Percentiles rank a stretch among this genome's conserved stretches.
Evolutionary conservation across 1,284 basidiomycete species (phyloP).

Genomic region (Boletellus sp.): DNA sequence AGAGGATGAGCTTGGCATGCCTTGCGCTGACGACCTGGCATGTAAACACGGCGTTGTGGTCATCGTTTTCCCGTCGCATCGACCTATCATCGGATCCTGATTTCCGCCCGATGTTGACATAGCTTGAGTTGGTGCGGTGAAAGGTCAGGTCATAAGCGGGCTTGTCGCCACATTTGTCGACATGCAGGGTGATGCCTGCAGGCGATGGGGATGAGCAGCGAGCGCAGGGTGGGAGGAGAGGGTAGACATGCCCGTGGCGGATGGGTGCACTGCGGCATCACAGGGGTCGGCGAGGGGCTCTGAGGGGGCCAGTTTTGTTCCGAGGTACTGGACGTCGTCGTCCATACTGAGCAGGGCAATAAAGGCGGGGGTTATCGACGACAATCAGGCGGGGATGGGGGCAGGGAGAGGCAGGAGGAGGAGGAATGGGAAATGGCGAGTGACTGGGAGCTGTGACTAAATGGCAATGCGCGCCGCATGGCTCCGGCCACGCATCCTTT

Average conservation of each 20-base stretch:
- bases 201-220: constrained; percentile 10
- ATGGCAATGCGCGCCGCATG: constrained; percentile 31
- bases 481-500: constrained; percentile 22
- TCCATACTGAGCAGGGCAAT: constrained; percentile 22
- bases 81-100: constrained; percentile 33
- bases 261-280: constrained; percentile 3
- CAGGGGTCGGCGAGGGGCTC: constrained; percentile 16
- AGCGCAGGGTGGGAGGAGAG: constrained; percentile 3
- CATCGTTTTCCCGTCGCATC: constrained; percentile 36
- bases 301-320: constrained; percentile 24
- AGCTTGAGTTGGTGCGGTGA: constrained; percentile 22
- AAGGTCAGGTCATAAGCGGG: constrained; percentile 29
- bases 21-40: constrained; percentile 34
- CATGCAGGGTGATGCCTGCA: constrained; percentile 28
- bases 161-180: constrained; percentile 31
- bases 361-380: constrained; percentile 1
- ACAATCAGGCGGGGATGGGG: not conserved
- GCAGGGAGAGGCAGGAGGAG: constrained; percentile 2
- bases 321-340: constrained; percentile 35
- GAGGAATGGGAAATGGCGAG: constrained; percentile 11
- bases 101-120: constrained; percentile 34
- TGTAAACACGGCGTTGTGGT: constrained; percentile 32
- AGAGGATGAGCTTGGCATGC: constrained; percentile 33
- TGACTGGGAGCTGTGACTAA: constrained; percentile 27
- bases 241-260: constrained; percentile 24